Percentiles rank a stretch among this genome's conserved stretches.
These are phyloP conservation scores for Tuber indicum DNA, from an alignment of 495 filamentous ascomycete species.

Conservation along the genomic window DNA sequence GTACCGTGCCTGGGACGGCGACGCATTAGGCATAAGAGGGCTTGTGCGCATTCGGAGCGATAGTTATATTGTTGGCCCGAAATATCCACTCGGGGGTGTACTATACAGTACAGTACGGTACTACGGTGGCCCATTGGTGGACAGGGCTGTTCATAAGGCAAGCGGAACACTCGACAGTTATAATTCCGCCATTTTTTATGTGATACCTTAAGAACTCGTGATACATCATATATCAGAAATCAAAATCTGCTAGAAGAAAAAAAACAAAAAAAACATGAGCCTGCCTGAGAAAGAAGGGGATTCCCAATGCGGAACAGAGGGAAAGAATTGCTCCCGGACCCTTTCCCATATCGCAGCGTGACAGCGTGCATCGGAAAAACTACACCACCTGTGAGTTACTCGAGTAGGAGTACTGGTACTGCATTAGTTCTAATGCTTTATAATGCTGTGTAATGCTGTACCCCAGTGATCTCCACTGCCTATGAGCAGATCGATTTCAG, in stretches of 20 bases:
- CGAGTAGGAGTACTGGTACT: background rate
- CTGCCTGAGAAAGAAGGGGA: background rate
- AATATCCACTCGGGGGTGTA: background rate
- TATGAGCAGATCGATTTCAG: background rate
- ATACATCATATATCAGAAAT: background rate
- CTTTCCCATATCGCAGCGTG: background rate
- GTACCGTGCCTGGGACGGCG: background rate
- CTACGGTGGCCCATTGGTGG: background rate
- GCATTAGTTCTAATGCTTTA: background rate
- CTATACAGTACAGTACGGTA: background rate
- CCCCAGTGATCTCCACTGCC: conserved; percentile 1
- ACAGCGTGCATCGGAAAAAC: background rate
- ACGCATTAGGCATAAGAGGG: background rate
- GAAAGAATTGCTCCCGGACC: background rate
- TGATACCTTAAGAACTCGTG: background rate
- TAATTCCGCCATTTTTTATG: background rate
- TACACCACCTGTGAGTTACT: background rate
- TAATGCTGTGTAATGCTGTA: background rate
- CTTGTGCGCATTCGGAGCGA: background rate
- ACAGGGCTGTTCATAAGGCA: background rate
- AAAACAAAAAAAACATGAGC: background rate
- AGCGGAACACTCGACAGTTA: background rate
- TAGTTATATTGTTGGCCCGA: background rate
- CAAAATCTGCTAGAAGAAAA: background rate
- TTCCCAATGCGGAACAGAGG: background rate